Evolutionary conservation across 192 early-diverging fungal genomes (phyloP), one percentile per base, ranked within the genome.

Genomic region (Gryganskiella cystojenkinii): DNA sequence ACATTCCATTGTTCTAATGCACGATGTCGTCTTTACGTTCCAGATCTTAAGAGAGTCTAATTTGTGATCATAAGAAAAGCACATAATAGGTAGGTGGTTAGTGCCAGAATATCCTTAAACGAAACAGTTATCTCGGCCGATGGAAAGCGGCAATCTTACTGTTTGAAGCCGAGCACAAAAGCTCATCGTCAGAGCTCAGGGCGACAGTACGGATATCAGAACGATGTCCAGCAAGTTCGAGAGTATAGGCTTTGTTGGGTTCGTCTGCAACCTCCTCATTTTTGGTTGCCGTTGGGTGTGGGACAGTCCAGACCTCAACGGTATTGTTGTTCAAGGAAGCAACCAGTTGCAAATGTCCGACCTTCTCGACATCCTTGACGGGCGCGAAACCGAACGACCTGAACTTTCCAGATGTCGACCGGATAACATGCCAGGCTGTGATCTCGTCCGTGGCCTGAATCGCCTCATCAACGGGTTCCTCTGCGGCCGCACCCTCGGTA

Each of bases 211-310:
- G 93, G 35, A 96, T 87, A 80, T 99, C 98, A 24, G 89, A 87
- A 24, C 98, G 88, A 81, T 99, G 98, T 13, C 98, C 98, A 15
- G 86, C 84, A 33, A 94, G 72, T 70, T 98, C 96, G 30, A 99
- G 67, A 10, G 91, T 84, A 56, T 87, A 86, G 43, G 86, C 65
- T 56, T 90, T 85, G 53, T 85, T 75, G n/a, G 92, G 88, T 61
- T 92, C 91, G 3, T 83, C 65, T 61, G 91, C 76, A 17, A 88
- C 85, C 46, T 92, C 90, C 58, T 91, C 86, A 27, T 88, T 85
- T 33, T 90, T 86, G 37, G 89, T 88, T 24, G 74, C 81, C 14
- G 70, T 82, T 3, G 84, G 82, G 33, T 87, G 82, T 27, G 89
- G 85, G 3, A 91, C 82, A 2, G 90, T 80, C 68, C 94, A 97